Percentiles rank a stretch among this genome's conserved stretches.
These are phyloP conservation scores for Silene noctiflora DNA, from an alignment of 179 eudicot genomes.

Conservation along the genomic window DNA sequence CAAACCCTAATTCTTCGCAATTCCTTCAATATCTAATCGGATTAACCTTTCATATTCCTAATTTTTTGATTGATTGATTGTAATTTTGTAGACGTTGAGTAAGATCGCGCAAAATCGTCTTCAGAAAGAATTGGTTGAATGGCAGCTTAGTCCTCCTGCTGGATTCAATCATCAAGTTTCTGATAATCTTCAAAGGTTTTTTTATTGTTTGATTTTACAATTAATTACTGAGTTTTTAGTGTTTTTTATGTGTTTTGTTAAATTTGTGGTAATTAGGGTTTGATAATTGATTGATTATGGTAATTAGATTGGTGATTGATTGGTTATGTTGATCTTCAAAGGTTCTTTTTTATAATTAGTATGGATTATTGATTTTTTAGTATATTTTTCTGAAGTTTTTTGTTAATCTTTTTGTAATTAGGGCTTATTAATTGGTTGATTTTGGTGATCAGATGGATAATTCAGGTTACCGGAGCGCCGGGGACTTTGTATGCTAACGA, in stretches of 20 bases:
- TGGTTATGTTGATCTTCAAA: constrained; percentile 49
- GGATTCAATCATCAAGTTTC: constrained; percentile 71
- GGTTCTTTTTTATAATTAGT: constrained; percentile 27
- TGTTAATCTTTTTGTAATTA: background rate
- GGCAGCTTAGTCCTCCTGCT: constrained; percentile 80
- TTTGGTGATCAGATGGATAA: constrained; percentile 53
- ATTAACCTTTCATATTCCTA: background rate
- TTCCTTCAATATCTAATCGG: constrained; percentile 17
- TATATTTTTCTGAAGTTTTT: background rate
- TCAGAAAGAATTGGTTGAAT: constrained; percentile 80
- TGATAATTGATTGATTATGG: background rate
- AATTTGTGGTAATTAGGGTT: background rate
- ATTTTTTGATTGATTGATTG: background rate
- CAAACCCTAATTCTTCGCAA: background rate
- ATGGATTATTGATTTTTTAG: background rate
- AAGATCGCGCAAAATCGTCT: constrained; percentile 84
- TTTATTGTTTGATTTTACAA: background rate
- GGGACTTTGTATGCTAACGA: constrained; percentile 79
- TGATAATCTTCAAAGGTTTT: constrained; percentile 80
- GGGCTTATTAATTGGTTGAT: background rate
- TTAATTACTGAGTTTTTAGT: background rate
- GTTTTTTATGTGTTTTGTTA: background rate
- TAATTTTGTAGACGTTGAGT: constrained; percentile 52
- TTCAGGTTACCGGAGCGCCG: constrained; percentile 85
- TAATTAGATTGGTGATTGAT: background rate